Evolutionary conservation across 805 yeast genomes (phyloP).

Genomic region (Ogataea zsoltii): DNA sequence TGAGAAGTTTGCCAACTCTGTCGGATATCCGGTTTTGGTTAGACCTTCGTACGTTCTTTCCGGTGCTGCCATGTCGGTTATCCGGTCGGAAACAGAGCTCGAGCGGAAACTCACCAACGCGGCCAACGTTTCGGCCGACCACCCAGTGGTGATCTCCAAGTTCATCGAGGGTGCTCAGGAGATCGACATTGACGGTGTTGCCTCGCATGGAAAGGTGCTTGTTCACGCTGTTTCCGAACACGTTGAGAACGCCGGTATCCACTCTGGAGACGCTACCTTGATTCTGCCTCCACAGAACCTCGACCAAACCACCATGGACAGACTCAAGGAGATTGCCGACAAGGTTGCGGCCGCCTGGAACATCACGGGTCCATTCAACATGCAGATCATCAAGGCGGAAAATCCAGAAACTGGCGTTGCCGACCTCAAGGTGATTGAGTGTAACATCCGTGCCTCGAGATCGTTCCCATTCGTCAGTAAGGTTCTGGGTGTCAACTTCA

Average conservation of each 20-base stretch:
- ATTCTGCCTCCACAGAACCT: constrained; percentile 88
- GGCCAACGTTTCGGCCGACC: constrained; percentile 89
- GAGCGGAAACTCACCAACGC: constrained; percentile 83
- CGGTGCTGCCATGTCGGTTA: constrained; percentile 99
- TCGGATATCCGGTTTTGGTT: constrained; percentile 92
- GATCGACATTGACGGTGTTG: constrained; percentile 97
- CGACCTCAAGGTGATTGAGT: constrained; percentile 92
- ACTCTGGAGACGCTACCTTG: constrained; percentile 97
- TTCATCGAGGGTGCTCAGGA: constrained; percentile 95
- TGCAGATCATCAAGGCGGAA: constrained; percentile 89
- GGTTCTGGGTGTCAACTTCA: constrained; percentile 92
- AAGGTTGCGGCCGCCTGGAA: constrained; percentile 94
- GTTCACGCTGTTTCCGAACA: constrained; percentile 98
- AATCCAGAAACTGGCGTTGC: constrained; percentile 57
- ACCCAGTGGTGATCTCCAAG: constrained; percentile 96
- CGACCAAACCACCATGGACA: constrained; percentile 60
- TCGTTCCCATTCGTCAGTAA: constrained; percentile 99
- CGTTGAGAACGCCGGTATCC: constrained; percentile 98
- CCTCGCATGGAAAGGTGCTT: constrained; percentile 79
- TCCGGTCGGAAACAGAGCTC: constrained; percentile 74
- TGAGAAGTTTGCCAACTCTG: constrained; percentile 76
- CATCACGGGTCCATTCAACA: constrained; percentile 97
- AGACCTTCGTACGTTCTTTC: constrained; percentile 97
- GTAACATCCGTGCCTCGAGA: constrained; percentile 97
- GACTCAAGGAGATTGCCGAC: constrained; percentile 86